Evolutionary conservation across 495 filamentous ascomycete genomes (phyloP).

Genomic region (Terfezia claveryi): DNA sequence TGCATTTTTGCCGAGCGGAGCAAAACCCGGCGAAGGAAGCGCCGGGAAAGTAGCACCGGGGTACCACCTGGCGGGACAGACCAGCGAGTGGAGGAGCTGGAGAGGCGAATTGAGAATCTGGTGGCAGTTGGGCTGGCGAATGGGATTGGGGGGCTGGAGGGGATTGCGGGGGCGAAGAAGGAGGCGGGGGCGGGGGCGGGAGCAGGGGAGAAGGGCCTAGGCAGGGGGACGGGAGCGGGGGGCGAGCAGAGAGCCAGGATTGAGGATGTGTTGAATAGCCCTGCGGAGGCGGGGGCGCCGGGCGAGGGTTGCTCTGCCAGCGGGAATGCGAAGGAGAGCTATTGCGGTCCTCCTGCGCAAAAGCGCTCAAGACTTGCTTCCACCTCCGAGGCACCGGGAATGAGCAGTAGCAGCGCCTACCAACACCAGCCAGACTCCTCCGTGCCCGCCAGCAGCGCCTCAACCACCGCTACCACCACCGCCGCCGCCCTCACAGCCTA

Average conservation of each 20-base stretch:
- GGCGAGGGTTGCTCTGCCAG: no score
- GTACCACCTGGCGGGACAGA: constrained; percentile 29
- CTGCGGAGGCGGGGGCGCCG: background rate
- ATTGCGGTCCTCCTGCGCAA: no score
- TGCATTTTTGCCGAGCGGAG: constrained; percentile 69
- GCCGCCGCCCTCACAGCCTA: no score
- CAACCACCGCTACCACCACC: no score
- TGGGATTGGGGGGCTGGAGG: background rate
- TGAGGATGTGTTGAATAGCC: background rate
- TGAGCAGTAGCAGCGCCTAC: no score
- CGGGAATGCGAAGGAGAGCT: no score
- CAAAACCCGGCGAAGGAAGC: constrained; percentile 75
- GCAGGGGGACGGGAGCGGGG: background rate
- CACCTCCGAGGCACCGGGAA: no score
- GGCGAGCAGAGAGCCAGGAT: background rate
- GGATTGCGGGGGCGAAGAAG: background rate
- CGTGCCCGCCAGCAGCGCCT: no score
- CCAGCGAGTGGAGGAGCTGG: constrained; percentile 72
- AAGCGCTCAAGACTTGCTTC: no score
- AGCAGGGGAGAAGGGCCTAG: background rate
- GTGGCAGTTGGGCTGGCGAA: background rate
- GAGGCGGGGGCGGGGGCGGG: background rate
- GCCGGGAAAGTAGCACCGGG: background rate
- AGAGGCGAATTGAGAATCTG: constrained; percentile 61
- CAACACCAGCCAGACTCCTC: no score